These are phyloP conservation scores for Choiromyces venosus DNA, from an alignment of 495 filamentous ascomycete genomes.

Conservation along the genomic window DNA sequence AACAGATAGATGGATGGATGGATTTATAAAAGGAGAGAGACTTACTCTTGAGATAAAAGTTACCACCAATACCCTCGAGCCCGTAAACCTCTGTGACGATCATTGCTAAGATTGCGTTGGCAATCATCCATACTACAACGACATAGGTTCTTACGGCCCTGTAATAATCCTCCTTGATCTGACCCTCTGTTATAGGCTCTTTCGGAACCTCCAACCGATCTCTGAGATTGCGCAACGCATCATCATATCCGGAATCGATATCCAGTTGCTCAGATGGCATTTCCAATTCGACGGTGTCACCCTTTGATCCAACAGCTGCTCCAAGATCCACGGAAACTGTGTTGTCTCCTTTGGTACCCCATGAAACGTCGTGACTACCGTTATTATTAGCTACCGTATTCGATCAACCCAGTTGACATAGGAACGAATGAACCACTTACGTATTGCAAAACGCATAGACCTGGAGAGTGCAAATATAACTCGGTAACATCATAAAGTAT, in stretches of 20 bases:
- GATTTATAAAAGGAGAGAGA: neutral
- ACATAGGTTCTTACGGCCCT: constrained; percentile 96
- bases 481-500: constrained; percentile 87
- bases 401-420: neutral
- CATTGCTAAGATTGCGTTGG: constrained; percentile 91
- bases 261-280: constrained; percentile 98
- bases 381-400: neutral
- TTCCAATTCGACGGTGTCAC: constrained; percentile 72
- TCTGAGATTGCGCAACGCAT: constrained; percentile 89
- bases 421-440: neutral
- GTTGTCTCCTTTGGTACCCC: constrained; percentile 99
- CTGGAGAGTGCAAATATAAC: constrained; percentile 94
- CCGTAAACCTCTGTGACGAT: constrained; percentile 82
- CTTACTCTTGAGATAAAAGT: constrained; percentile 74
- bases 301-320: constrained; percentile 66
- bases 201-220: constrained; percentile 79
- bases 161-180: constrained; percentile 97
- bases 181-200: constrained; percentile 59
- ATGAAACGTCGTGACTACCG: constrained; percentile 78
- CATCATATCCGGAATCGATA: constrained; percentile 96
- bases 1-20: neutral
- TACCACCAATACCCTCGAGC: constrained; percentile 60
- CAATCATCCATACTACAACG: constrained; percentile 92
- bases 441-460: constrained; percentile 99
- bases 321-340: constrained; percentile 86